These are phyloP conservation scores for Grammothele lineata DNA, from an alignment of 768 basidiomycete species.

Conservation along the genomic window DNA sequence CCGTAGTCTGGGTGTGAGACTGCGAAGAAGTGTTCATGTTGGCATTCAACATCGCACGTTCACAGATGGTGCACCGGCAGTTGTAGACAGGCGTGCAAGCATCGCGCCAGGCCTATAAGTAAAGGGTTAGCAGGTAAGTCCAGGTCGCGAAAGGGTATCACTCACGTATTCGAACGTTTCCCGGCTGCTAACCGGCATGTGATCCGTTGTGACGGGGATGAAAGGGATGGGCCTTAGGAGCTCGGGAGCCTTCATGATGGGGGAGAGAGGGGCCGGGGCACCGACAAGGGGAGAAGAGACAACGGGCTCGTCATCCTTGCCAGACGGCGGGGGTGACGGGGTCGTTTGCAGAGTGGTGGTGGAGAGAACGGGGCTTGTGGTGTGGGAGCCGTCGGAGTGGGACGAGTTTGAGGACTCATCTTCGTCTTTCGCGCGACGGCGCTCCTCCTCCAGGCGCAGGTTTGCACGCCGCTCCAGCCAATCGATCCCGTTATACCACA, in stretches of 20 bases:
- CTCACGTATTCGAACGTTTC: slow-evolving; percentile 56
- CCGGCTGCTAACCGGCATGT: slow-evolving; percentile 53
- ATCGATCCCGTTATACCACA: slow-evolving; percentile 74
- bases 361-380: slow-evolving; percentile 69
- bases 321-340: slow-evolving; percentile 62
- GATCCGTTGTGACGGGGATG: slow-evolving; percentile 51
- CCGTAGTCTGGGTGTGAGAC: slow-evolving; percentile 19
- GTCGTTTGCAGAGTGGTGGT: slow-evolving; percentile 76
- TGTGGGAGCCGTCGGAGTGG: slow-evolving; percentile 50
- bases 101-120: slow-evolving; percentile 65
- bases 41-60: slow-evolving; percentile 55
- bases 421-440: slow-evolving; percentile 30
- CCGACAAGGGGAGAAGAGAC: slow-evolving; percentile 20
- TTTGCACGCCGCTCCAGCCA: slow-evolving; percentile 53
- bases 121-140: slow-evolving; percentile 1
- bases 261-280: slow-evolving; percentile 40
- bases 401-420: slow-evolving; percentile 48
- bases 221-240: slow-evolving; percentile 66
- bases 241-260: slow-evolving; percentile 56
- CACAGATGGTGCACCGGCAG: slow-evolving; percentile 70
- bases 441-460: slow-evolving; percentile 22
- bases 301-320: slow-evolving; percentile 29
- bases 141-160: too few relatives aligned
- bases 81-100: slow-evolving; percentile 69
- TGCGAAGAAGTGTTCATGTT: slow-evolving; percentile 37